Evolutionary conservation across 1,284 basidiomycete species (phyloP).

Genomic region (Mycena citricolor): DNA sequence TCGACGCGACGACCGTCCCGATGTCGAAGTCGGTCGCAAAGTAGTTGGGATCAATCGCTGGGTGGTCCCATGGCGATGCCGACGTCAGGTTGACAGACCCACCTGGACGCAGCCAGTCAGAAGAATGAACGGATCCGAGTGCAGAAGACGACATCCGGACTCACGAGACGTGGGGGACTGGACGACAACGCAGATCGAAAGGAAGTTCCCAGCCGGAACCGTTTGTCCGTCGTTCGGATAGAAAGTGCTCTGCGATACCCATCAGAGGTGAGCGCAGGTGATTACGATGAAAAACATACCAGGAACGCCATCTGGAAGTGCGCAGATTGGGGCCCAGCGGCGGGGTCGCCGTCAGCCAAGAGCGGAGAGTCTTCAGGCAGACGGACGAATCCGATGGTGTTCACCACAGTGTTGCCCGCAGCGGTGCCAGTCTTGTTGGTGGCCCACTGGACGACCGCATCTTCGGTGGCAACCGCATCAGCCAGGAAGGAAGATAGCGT

Average conservation of each 20-base stretch:
- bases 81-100: conserved; percentile 5
- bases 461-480: too few relatives aligned
- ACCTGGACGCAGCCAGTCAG: background rate
- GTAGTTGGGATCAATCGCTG: conserved; percentile 15
- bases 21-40: conserved; percentile 13
- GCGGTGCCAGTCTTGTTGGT: too few relatives aligned
- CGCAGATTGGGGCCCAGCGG: background rate
- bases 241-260: background rate
- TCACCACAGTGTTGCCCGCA: background rate
- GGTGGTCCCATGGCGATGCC: conserved; percentile 9
- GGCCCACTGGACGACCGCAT: too few relatives aligned
- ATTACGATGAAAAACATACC: background rate
- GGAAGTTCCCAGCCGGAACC: background rate
- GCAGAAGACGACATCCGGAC: background rate
- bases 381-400: conserved; percentile 1
- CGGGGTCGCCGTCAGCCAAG: background rate
- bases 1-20: conserved; percentile 1
- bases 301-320: background rate
- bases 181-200: background rate
- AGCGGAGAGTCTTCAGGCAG: background rate
- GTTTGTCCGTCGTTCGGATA: background rate
- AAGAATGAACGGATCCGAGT: background rate
- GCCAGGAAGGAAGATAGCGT: too few relatives aligned
- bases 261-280: background rate
- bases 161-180: conserved; percentile 1